phyloP scores from a whole-genome alignment of 352 stramenopile genomes.

The Achlya hypogyna region DNA sequence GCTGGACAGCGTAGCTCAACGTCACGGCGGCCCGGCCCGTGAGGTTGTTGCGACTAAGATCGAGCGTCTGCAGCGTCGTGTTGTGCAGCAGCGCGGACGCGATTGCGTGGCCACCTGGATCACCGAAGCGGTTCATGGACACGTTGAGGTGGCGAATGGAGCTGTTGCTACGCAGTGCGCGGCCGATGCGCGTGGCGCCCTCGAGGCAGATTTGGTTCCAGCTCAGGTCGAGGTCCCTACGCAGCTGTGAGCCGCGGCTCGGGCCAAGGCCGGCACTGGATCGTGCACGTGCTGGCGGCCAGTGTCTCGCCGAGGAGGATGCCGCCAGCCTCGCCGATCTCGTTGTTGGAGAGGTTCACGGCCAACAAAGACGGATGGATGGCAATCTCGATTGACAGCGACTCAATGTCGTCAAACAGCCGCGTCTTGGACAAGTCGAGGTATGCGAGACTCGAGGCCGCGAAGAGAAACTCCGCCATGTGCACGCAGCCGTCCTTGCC shows the following conservation, averaged over 20 bases:
- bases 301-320: conserved; percentile 53
- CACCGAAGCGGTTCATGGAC: conserved; percentile 62
- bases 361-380: conserved; percentile 35
- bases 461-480: conserved; percentile 43
- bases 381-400: conserved; percentile 45
- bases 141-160: conserved; percentile 37
- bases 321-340: conserved; percentile 41
- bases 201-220: conserved; percentile 59
- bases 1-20: conserved; percentile 46
- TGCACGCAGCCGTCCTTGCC: conserved; percentile 41
- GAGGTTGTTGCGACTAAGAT: conserved; percentile 54
- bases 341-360: conserved; percentile 61
- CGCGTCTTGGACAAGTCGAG: conserved; percentile 55
- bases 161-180: conserved; percentile 42
- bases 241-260: not conserved
- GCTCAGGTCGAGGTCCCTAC: conserved; percentile 39
- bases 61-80: conserved; percentile 34
- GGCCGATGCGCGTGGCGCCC: conserved; percentile 44
- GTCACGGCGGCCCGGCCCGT: conserved; percentile 41
- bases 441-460: conserved; percentile 35
- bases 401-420: conserved; percentile 32
- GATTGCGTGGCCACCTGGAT: conserved; percentile 49
- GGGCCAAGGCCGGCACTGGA: conserved; percentile 12
- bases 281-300: conserved; percentile 34
- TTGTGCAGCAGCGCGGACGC: conserved; percentile 43